Conservation (phyloP, 345 rosid species). For the Brassica juncea region DNA sequence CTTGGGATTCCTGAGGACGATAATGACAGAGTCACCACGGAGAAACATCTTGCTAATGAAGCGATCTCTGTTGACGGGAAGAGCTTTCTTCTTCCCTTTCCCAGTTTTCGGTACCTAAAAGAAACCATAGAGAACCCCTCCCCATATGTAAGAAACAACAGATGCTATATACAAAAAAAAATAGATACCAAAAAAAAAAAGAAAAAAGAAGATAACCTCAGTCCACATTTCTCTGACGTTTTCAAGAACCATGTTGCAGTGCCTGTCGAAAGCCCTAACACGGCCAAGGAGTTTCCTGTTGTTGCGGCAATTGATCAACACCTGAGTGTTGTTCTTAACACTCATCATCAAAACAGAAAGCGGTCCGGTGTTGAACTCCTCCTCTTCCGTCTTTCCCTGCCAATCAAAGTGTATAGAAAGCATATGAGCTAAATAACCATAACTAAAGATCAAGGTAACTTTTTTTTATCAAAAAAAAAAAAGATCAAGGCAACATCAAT, state of each 20-base stretch:
- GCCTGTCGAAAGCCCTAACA: slow-evolving; percentile 94
- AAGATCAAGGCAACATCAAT: background rate
- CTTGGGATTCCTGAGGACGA: slow-evolving; percentile 96
- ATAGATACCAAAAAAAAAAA: too few species aligned
- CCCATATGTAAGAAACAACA: background rate
- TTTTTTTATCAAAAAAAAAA: too few species aligned
- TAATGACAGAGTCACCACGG: slow-evolving; percentile 95
- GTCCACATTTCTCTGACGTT: slow-evolving; percentile 99
- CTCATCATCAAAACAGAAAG: slow-evolving; percentile 98
- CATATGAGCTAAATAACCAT: background rate
- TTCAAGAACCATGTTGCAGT: slow-evolving; percentile 99
- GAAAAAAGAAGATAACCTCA: slow-evolving; percentile 53
- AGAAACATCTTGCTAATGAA: slow-evolving; percentile 99
- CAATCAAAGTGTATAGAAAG: background rate
- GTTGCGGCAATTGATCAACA: slow-evolving; percentile 78
- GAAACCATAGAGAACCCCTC: background rate
- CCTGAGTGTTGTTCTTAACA: slow-evolving; percentile 95
- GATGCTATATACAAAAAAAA: too few species aligned
- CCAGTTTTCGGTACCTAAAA: slow-evolving; percentile 88
- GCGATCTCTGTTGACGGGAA: slow-evolving; percentile 88
- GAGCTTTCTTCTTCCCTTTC: slow-evolving; percentile 97
- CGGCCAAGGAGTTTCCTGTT: slow-evolving; percentile 83
- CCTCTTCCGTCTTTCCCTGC: slow-evolving; percentile 79
- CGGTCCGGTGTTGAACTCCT: slow-evolving; percentile 94
- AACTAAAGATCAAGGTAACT: too few species aligned